Evolutionary conservation across 208 protist genomes (phyloP).

Genomic region (Endotrypanum monterogeii): DNA sequence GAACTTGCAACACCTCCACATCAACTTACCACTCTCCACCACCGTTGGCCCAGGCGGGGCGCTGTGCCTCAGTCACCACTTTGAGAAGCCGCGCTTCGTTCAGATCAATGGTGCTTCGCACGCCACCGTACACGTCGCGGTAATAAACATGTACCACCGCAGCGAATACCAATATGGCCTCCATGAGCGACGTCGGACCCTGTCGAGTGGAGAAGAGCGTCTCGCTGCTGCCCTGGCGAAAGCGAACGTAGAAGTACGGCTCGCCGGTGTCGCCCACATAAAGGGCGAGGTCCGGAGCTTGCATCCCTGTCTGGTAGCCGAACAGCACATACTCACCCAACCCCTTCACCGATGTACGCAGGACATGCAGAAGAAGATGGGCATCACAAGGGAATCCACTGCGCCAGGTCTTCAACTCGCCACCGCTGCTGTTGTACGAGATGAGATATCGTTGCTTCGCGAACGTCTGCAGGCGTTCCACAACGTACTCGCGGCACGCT

Average conservation of each 20-base stretch:
- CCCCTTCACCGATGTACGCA: constrained; percentile 60
- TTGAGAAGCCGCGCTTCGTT: constrained; percentile 25
- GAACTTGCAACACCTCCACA: too few relatives aligned
- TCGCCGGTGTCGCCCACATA: constrained; percentile 76
- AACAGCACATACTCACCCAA: constrained; percentile 66
- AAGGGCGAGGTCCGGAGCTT: constrained; percentile 54
- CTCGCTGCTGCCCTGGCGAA: constrained; percentile 37
- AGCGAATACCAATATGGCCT: constrained; percentile 69
- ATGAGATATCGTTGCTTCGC: constrained; percentile 44
- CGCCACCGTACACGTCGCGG: constrained; percentile 56
- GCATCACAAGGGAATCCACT: constrained; percentile 67
- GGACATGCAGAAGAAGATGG: constrained; percentile 78
- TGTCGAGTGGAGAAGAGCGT: constrained; percentile 49
- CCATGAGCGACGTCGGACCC: constrained; percentile 66
- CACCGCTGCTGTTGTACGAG: constrained; percentile 52
- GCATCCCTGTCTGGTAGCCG: constrained; percentile 45
- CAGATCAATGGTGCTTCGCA: constrained; percentile 68
- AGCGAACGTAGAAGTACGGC: constrained; percentile 85
- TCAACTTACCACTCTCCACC: background rate
- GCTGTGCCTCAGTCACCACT: constrained; percentile 25
- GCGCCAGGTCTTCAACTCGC: constrained; percentile 53
- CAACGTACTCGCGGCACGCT: constrained; percentile 53
- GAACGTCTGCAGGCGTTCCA: constrained; percentile 59
- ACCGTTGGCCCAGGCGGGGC: background rate
- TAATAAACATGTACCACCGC: constrained; percentile 61